A percentile compares a stretch with the other conserved stretches of the same genome.
Evolutionary conservation across 78 protist species (phyloP).

Genomic region (slime mould (Dictyostelium discoideum)): dicty_2.7 NC_007088.5:1935501-1936000

Average conservation of each 20-base stretch:
- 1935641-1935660: slow-evolving; percentile 19
- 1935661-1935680: neutral
- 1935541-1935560: neutral
- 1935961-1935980: slow-evolving; percentile 34
- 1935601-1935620: slow-evolving; percentile 22
- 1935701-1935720: neutral
- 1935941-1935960: slow-evolving; percentile 27
- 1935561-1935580: neutral
- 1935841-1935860: slow-evolving; percentile 34
- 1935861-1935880: slow-evolving; percentile 22
- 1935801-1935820: slow-evolving; percentile 25
- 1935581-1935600: neutral
- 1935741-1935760: neutral
- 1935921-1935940: slow-evolving; percentile 67
- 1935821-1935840: slow-evolving; percentile 56
- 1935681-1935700: neutral
- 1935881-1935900: slow-evolving; percentile 14
- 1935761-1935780: slow-evolving; percentile 12
- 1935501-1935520: slow-evolving; percentile 15
- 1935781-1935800: neutral
- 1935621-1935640: slow-evolving; percentile 8
- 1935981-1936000: slow-evolving; percentile 39
- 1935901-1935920: slow-evolving; percentile 13
- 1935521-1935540: neutral
- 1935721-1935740: neutral